Conservation (phyloP, 1,284 basidiomycete species). For the Ganoderma lucidum region DNA sequence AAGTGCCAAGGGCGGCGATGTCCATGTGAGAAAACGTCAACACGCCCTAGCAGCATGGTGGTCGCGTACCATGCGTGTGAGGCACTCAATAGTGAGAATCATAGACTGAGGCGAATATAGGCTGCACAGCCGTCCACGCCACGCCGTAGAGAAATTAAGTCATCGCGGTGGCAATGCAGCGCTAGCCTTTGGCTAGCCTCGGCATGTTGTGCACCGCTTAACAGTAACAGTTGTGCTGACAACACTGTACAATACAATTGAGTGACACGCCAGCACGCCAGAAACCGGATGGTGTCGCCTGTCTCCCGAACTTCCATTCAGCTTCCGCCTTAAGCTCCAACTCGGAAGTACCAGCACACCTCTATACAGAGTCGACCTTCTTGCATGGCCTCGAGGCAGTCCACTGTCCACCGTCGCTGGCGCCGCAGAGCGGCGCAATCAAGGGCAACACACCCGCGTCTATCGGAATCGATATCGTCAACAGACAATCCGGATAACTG, state of each 20-base stretch:
- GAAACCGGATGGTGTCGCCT: neutral
- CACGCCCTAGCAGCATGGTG: conserved; percentile 3
- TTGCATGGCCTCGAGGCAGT: conserved; percentile 10
- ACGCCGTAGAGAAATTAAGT: too few species aligned
- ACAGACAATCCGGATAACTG: neutral
- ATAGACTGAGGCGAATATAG: too few species aligned
- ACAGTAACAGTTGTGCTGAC: neutral
- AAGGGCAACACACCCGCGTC: neutral
- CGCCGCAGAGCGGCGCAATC: neutral
- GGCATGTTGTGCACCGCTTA: too few species aligned
- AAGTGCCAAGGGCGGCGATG: neutral
- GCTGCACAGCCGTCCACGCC: conserved; percentile 3
- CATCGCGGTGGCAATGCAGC: conserved; percentile 8
- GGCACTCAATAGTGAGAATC: too few species aligned
- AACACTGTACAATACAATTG: neutral
- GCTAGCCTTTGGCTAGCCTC: too few species aligned
- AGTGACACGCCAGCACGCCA: neutral
- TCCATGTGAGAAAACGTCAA: neutral
- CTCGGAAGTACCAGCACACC: neutral
- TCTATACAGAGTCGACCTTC: conserved; percentile 1
- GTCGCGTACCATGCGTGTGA: neutral
- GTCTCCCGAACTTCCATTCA: neutral
- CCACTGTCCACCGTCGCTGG: neutral
- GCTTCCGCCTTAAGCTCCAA: neutral
- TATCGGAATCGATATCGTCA: neutral